Conservation (phyloP, 441 rosid genomes). For the Jatropha podagrica region DNA sequence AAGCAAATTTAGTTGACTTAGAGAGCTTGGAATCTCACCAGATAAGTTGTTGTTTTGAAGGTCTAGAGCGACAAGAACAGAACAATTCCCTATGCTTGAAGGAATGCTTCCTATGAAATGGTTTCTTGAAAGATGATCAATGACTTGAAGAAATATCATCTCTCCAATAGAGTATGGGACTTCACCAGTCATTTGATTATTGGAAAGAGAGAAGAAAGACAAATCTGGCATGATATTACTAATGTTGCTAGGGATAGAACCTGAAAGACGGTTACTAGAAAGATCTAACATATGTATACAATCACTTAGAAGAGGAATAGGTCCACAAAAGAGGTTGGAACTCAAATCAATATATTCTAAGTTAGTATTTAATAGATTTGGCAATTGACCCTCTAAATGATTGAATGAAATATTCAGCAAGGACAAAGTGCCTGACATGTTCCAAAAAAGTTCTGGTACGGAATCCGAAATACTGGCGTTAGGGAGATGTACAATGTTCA, state of each 20-base stretch:
- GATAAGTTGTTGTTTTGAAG: constrained; percentile 37
- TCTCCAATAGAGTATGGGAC: constrained; percentile 42
- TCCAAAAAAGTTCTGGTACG: constrained; percentile 51
- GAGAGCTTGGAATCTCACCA: constrained; percentile 38
- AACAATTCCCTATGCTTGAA: constrained; percentile 40
- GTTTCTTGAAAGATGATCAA: constrained; percentile 42
- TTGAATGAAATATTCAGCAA: constrained; percentile 41
- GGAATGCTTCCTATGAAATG: constrained; percentile 41
- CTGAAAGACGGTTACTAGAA: constrained; percentile 41
- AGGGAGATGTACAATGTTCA: constrained; percentile 29
- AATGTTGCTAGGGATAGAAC: constrained; percentile 34
- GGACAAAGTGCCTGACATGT: constrained; percentile 33
- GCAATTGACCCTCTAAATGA: constrained; percentile 35
- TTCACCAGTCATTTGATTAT: constrained; percentile 28
- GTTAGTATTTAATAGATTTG: constrained; percentile 24
- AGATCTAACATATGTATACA: constrained; percentile 34
- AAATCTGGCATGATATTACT: constrained; percentile 32
- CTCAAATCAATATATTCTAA: constrained; percentile 37
- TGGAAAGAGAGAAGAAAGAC: constrained; percentile 42
- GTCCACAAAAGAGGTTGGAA: constrained; percentile 44
- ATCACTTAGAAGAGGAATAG: constrained; percentile 32
- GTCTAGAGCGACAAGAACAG: constrained; percentile 36
- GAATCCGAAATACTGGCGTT: constrained; percentile 37
- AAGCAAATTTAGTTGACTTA: constrained; percentile 36
- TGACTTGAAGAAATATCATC: constrained; percentile 31